A percentile compares a stretch with the other conserved stretches of the same genome.
Conservation (phyloP, 495 filamentous ascomycete genomes). For the Collariella sp. region DNA sequence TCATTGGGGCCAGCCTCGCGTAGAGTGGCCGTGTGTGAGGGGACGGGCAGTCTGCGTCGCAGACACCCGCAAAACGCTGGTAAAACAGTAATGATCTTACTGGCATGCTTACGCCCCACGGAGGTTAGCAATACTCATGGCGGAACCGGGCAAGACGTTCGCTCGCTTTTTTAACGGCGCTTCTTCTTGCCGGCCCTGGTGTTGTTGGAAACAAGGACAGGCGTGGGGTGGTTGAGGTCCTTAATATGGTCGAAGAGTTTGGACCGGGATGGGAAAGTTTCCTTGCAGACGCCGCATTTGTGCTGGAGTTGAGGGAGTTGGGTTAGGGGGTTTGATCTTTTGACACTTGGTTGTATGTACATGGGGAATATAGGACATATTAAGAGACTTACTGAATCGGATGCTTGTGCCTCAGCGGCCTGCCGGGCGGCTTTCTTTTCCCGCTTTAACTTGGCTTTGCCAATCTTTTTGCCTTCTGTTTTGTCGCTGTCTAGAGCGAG, state of each 20-base stretch:
- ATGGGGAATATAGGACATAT: not conserved
- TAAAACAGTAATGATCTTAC: too few relatives aligned
- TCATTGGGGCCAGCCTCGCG: too few relatives aligned
- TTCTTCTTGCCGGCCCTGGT: constrained; percentile 17
- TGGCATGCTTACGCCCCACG: too few relatives aligned
- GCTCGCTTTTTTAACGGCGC: constrained; percentile 1
- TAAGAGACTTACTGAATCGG: constrained; percentile 27
- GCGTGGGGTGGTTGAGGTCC: constrained; percentile 34
- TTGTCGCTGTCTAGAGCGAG: constrained; percentile 12
- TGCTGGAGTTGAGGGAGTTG: constrained; percentile 22
- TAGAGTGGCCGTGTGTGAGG: too few relatives aligned
- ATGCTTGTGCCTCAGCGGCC: constrained; percentile 33
- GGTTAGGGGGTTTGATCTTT: not conserved
- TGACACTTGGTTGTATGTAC: too few relatives aligned
- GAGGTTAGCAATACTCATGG: not conserved
- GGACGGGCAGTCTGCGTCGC: too few relatives aligned
- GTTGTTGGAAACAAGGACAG: constrained; percentile 11
- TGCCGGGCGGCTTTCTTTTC: constrained; percentile 68
- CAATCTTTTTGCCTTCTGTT: constrained; percentile 46
- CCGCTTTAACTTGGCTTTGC: constrained; percentile 83
- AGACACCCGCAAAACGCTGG: too few relatives aligned
- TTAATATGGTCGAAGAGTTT: constrained; percentile 71
- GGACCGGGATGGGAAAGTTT: constrained; percentile 57
- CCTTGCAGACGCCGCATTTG: constrained; percentile 55
- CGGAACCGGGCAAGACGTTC: not conserved